Base-by-base conservation (phyloP, 306 rosid genomes). In the Acacia melanoxylon region DNA sequence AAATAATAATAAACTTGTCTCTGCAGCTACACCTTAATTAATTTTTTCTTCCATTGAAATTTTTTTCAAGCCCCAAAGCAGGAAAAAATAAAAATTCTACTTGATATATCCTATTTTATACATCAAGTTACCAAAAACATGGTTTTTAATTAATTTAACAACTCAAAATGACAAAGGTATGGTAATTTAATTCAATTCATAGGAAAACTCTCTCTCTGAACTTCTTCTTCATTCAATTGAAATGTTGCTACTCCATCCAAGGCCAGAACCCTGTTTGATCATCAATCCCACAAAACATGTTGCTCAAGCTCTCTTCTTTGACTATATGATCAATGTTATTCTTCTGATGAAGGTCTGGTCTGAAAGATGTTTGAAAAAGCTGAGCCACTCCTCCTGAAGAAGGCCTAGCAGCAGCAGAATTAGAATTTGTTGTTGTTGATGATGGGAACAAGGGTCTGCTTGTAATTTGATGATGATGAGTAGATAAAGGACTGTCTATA, bases 261-360 rank as follows among this genome's bases (percentile, higher is more conserved):
- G 98, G 98, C 98, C 98, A 94, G 31, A 94, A 87, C 10, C 92
- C 90, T 70, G 98, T 85, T 75, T 94, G 98, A 74, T 94, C 97
- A 81, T 94, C 98, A 76, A 94, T 92, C 71, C 81, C 87, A 70
- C 95, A 90, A 70, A 94, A 94, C 97, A 94, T 94, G 88, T 81
- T 94, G 91, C 91, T 90, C 14, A 87, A 73, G 91, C 87, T 88
- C 83, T 92, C 98, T 80, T 94, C 97, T 83, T 91, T 92, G 70
- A 89, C 90, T 58, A 89, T 90, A 22, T 89, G 94, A 67, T 91
- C 91, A 71, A 85, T 51, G 5, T 20, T 19, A 19, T 5, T 72
- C 85, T 91, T 90, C 70, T 88, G 93, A 89, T 90, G 94, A 62
- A 88, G 87, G 5, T 91, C 91, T 45, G 91, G 87, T 78, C 95